Evolutionary conservation across 2,329 filamentous ascomycete species (phyloP).

Genomic region (Fusarium nanum): DNA sequence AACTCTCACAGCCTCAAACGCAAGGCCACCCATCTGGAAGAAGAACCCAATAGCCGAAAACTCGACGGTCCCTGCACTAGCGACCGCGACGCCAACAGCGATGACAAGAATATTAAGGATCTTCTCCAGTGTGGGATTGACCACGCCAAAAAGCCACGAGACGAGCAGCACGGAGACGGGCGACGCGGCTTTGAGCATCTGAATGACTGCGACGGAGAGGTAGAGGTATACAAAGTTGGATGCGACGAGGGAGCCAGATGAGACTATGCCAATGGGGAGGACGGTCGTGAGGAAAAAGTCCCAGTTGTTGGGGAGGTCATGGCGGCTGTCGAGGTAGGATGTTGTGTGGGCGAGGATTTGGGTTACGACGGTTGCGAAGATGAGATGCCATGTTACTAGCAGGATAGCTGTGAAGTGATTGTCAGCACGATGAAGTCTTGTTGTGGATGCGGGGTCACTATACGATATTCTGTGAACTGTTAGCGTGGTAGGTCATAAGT

Average conservation of each 20-base stretch:
- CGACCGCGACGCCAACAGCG: not conserved
- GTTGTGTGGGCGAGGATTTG: conserved; percentile 34
- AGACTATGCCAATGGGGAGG: conserved; percentile 11
- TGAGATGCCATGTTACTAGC: conserved; percentile 32
- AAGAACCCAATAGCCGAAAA: conserved; percentile 8
- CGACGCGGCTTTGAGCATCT: conserved; percentile 22
- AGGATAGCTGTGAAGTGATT: not conserved
- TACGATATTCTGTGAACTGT: conserved; percentile 18
- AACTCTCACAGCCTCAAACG: conserved; percentile 26
- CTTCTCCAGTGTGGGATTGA: conserved; percentile 3
- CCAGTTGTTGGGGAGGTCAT: conserved; percentile 22
- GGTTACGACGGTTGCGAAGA: conserved; percentile 30
- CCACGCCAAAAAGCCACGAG: conserved; percentile 10
- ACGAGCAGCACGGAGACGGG: conserved; percentile 8
- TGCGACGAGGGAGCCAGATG: conserved; percentile 12
- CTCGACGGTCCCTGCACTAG: conserved; percentile 8
- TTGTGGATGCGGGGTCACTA: rapidly evolving
- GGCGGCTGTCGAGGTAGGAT: conserved; percentile 25
- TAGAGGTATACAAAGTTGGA: conserved; percentile 23
- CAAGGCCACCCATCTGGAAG: conserved; percentile 7
- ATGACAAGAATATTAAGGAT: conserved; percentile 12
- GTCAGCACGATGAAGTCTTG: not conserved
- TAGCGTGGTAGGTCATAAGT: not conserved
- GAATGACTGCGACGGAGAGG: conserved; percentile 18
- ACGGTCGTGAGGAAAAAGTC: conserved; percentile 9